Evolutionary conservation across 2,329 filamentous ascomycete genomes (phyloP), one percentile per base, ranked within the genome.

Genomic region (Colletotrichum gloeosporioides): DNA sequence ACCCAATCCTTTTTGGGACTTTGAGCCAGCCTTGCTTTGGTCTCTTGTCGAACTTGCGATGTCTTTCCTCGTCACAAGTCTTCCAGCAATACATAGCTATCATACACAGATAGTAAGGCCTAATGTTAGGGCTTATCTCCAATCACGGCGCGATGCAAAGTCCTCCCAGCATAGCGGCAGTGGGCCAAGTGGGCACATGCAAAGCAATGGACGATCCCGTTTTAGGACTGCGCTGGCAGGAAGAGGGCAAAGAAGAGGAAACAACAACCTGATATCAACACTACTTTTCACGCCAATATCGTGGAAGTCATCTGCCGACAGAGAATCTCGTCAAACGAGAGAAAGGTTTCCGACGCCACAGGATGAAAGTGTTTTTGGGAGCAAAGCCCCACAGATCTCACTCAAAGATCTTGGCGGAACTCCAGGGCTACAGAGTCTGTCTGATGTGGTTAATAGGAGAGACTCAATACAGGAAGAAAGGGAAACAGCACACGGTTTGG

Each of bases 1-100:
- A 25, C 69, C 59, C 18, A 63, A 71, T 31, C 69, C 69, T 12
- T 64, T 71, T n/a, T 71, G 59, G 69, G 69, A 71, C 27, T 71
- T 64, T n/a, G 59, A 71, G 39, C 69, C 59, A 9, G 69, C 69
- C 6, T 62, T 71, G n/a, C 39, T 71, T 7, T 71, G 59, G 69
- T 71, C 59, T n/a, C 61, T 71, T 10, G 69, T 71, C n/a, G 59
- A 71, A 39, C 39, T 64, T 13, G 59, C 69, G 15, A 71, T 71
- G 59, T 71, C 59, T 8, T 71, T 71, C 25, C 39, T 71, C 4
- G 59, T 71, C n/a, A 71, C 69, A 16, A 71, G 69, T 44, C 59
- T 71, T 12, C 69, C 59, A 12, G 69, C 69, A 12, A 32, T 71
- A 13, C 13, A 55, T n/a, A 64, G 32, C 39, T 71, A 53, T 18